Percentiles rank a stretch among this genome's conserved stretches.
Conservation (phyloP, 1,284 basidiomycete species). For the Gymnopus androsaceus region DNA sequence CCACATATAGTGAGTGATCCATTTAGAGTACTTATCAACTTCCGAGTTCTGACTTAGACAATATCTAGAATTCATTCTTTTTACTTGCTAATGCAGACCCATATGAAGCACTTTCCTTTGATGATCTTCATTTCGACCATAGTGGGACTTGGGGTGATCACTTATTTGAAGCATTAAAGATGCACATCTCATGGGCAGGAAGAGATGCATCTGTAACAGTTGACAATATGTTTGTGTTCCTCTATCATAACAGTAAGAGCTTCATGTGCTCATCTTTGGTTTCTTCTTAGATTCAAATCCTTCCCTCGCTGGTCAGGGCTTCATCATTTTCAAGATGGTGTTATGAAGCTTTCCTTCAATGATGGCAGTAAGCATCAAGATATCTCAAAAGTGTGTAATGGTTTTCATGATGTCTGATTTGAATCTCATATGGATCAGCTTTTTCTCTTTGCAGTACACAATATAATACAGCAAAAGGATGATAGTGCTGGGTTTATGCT, state of each 20-base stretch:
- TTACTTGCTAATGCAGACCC: conserved; percentile 18
- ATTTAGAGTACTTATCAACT: background rate
- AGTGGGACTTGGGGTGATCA: conserved; percentile 21
- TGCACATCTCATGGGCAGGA: conserved; percentile 8
- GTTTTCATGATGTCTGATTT: too few species aligned
- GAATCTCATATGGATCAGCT: too few species aligned
- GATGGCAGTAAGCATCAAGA: conserved; percentile 41
- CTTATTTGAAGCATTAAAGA: conserved; percentile 15
- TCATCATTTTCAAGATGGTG: conserved; percentile 35
- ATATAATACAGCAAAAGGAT: conserved; percentile 16
- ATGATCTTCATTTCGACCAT: conserved; percentile 19
- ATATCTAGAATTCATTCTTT: too few species aligned
- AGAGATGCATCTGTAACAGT: conserved; percentile 5
- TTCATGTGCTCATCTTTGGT: background rate
- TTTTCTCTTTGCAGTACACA: conserved; percentile 31
- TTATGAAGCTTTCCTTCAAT: conserved; percentile 32
- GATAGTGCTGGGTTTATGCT: conserved; percentile 24
- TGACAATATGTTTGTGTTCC: conserved; percentile 15
- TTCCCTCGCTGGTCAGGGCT: conserved; percentile 38
- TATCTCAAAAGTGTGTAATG: conserved; percentile 36
- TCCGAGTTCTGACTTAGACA: conserved; percentile 12
- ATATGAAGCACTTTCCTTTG: conserved; percentile 18
- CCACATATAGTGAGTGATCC: background rate
- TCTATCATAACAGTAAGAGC: background rate
- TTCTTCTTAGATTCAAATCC: conserved; percentile 25